These are phyloP conservation scores for Apiospora sp. DNA, from an alignment of 2,329 filamentous ascomycete species.

Conservation along the genomic window DNA sequence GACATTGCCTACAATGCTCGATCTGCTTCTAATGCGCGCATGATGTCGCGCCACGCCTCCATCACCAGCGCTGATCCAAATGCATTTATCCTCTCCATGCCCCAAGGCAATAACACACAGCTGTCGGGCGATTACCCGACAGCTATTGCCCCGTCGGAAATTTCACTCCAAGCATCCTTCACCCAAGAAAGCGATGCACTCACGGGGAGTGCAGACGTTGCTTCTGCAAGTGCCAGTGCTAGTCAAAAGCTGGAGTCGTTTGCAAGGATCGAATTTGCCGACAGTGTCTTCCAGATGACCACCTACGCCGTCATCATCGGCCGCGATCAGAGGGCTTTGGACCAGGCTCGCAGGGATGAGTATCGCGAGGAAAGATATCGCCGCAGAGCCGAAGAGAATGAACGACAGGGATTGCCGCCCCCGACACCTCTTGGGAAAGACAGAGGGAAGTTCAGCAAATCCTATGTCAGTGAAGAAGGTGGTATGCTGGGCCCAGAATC, in stretches of 20 bases:
- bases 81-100: constrained; percentile 41
- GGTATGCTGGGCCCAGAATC: constrained; percentile 72
- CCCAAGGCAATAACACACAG: constrained; percentile 35
- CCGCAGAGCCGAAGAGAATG: constrained; percentile 55
- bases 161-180: constrained; percentile 42
- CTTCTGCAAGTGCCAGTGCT: constrained; percentile 43
- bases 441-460: constrained; percentile 65
- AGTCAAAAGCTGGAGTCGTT: constrained; percentile 61
- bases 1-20: constrained; percentile 38
- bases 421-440: constrained; percentile 59
- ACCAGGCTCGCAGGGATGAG: constrained; percentile 61
- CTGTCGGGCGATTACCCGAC: constrained; percentile 39
- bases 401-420: constrained; percentile 57
- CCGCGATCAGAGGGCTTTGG: constrained; percentile 69
- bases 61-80: constrained; percentile 43
- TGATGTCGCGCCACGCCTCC: constrained; percentile 29
- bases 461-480: constrained; percentile 74
- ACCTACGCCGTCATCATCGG: constrained; percentile 77
- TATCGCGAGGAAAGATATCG: constrained; percentile 55
- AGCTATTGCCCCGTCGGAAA: constrained; percentile 43
- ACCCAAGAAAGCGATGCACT: constrained; percentile 43
- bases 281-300: constrained; percentile 82
- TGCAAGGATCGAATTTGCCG: constrained; percentile 72
- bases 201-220: constrained; percentile 42
- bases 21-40: constrained; percentile 30